Conservation (phyloP, 139 green algal species). For the Chlamydomonas schloesseri region DNA sequence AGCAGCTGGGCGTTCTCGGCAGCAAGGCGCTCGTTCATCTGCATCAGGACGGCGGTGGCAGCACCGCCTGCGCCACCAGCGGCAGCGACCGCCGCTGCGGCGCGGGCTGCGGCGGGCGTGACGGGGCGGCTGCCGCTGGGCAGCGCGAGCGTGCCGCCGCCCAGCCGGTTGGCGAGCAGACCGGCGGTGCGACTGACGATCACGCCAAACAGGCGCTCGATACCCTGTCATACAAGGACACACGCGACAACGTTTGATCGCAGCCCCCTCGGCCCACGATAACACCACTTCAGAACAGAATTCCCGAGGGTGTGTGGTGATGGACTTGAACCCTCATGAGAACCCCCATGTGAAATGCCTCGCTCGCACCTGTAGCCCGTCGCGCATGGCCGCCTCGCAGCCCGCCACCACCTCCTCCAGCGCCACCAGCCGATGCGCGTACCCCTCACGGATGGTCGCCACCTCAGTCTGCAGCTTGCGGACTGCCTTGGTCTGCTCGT, state of each 20-base stretch:
- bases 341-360: too few species aligned
- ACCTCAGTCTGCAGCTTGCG: constrained; percentile 36
- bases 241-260: too few species aligned
- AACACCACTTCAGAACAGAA: too few species aligned
- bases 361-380: constrained; percentile 30
- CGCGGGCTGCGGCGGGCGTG: background rate
- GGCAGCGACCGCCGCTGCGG: background rate
- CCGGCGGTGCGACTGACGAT: constrained; percentile 24
- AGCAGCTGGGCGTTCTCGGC: constrained; percentile 58
- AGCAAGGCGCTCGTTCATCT: constrained; percentile 62
- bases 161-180: constrained; percentile 28
- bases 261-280: too few species aligned
- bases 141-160: background rate
- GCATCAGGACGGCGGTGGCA: constrained; percentile 35
- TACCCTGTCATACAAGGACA: background rate
- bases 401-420: constrained; percentile 22
- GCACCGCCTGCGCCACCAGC: background rate
- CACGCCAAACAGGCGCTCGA: constrained; percentile 39
- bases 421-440: constrained; percentile 37
- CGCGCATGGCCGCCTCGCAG: constrained; percentile 26
- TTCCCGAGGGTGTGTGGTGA: too few species aligned
- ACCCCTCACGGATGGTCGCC: constrained; percentile 14
- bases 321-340: too few species aligned
- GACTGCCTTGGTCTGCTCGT: constrained; percentile 30
- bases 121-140: background rate